phyloP scores from a whole-genome alignment of 176 grass and related monocot species.

The Cenchrus americanus region DNA sequence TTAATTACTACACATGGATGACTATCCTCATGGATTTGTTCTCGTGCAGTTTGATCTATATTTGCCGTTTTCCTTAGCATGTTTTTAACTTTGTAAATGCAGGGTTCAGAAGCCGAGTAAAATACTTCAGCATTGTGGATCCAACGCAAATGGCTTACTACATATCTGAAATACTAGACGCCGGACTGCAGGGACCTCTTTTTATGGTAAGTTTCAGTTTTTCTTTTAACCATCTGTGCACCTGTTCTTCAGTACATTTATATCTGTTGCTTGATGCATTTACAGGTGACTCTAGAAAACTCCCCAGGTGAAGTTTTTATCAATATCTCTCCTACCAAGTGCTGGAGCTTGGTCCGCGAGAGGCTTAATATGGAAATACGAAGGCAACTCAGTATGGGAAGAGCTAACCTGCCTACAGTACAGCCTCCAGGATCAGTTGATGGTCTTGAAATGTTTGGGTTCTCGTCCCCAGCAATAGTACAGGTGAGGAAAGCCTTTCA shows the following conservation, averaged over 20 bases:
- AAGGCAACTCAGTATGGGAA: slow-evolving; percentile 66
- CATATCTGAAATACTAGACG: slow-evolving; percentile 87
- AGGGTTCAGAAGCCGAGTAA: slow-evolving; percentile 95
- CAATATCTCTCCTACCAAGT: slow-evolving; percentile 66
- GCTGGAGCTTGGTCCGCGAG: slow-evolving; percentile 92
- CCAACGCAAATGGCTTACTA: slow-evolving; percentile 77
- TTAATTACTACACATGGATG: neutral
- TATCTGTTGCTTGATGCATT: slow-evolving; percentile 33
- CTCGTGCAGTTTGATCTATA: slow-evolving; percentile 7
- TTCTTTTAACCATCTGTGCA: neutral
- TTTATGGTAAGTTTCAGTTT: slow-evolving; percentile 71
- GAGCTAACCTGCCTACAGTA: slow-evolving; percentile 58
- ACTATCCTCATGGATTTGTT: neutral
- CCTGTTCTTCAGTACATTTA: slow-evolving; percentile 43
- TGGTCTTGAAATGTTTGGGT: slow-evolving; percentile 90
- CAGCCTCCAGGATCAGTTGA: slow-evolving; percentile 90
- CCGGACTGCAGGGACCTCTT: slow-evolving; percentile 69
- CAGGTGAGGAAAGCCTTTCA: slow-evolving; percentile 54
- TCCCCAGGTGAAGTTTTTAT: slow-evolving; percentile 74
- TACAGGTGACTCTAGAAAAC: slow-evolving; percentile 84
- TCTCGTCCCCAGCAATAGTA: slow-evolving; percentile 61
- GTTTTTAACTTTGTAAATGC: slow-evolving; percentile 38
- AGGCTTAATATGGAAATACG: slow-evolving; percentile 89
- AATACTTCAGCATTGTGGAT: slow-evolving; percentile 76
- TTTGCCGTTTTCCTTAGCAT: slow-evolving; percentile 32